Percentiles rank a stretch among this genome's conserved stretches.
These are phyloP conservation scores for Benincasa hispida DNA, from an alignment of 306 rosid species.

Conservation along the genomic window DNA sequence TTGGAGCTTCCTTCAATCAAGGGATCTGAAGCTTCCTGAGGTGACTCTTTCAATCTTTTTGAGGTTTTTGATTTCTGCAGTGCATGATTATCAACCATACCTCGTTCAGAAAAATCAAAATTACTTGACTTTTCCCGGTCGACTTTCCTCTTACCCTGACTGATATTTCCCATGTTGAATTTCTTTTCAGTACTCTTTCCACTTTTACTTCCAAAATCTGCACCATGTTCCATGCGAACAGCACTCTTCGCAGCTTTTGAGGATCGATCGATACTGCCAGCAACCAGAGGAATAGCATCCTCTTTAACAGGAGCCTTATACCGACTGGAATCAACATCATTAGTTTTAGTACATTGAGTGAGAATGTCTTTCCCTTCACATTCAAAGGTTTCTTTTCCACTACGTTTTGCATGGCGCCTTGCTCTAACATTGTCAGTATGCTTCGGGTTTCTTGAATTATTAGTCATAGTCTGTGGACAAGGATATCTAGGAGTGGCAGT, in stretches of 20 bases:
- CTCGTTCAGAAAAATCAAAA: slow-evolving; percentile 21
- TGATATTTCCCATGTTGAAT: slow-evolving; percentile 17
- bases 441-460: slow-evolving; percentile 16
- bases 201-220: slow-evolving; percentile 10
- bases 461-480: slow-evolving; percentile 21
- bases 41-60: slow-evolving; percentile 19
- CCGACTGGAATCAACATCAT: slow-evolving; percentile 17
- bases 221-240: slow-evolving; percentile 17
- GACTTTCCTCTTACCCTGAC: slow-evolving; percentile 27
- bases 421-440: slow-evolving; percentile 26
- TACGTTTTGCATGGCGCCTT: slow-evolving; percentile 10
- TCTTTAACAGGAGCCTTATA: slow-evolving; percentile 12
- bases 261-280: slow-evolving; percentile 17
- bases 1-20: slow-evolving; percentile 18
- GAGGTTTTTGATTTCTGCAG: slow-evolving; percentile 19
- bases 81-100: slow-evolving; percentile 18
- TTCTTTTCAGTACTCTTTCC: slow-evolving; percentile 26
- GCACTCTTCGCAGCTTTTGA: slow-evolving; percentile 9
- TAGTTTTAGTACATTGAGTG: slow-evolving; percentile 20
- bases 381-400: slow-evolving; percentile 21
- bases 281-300: slow-evolving; percentile 16
- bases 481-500: slow-evolving; percentile 17
- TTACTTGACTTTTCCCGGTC: slow-evolving; percentile 24
- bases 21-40: slow-evolving; percentile 32
- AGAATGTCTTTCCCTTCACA: slow-evolving; percentile 20